These are phyloP conservation scores for Oldenlandia corymbosa DNA, from an alignment of 257 asterid species.

Conservation along the genomic window DNA sequence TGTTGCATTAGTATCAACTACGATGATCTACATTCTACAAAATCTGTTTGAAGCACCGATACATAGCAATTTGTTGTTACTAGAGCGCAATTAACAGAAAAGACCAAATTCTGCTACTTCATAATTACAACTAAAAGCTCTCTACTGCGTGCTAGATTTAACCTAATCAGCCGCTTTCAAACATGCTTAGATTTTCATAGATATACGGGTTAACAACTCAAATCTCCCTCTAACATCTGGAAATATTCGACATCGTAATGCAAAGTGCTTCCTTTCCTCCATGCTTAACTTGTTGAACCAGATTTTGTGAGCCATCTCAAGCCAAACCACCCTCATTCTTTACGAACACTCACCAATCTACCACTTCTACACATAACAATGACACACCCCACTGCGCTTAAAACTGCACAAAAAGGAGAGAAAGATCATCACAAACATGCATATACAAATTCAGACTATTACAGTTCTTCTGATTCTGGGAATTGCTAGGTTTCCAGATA, in stretches of 20 bases:
- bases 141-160: neutral
- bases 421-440: neutral
- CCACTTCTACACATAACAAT: too few relatives aligned
- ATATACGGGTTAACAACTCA: too few relatives aligned
- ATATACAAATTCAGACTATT: neutral
- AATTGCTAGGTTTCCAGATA: neutral
- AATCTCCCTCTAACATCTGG: too few relatives aligned
- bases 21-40: too few relatives aligned
- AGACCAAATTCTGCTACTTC: neutral
- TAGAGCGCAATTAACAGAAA: neutral
- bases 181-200: too few relatives aligned
- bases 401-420: neutral
- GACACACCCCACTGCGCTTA: neutral
- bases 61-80: conserved; percentile 2
- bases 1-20: neutral
- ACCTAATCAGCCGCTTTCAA: too few relatives aligned
- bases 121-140: conserved; percentile 9
- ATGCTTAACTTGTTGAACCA: neutral
- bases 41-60: neutral
- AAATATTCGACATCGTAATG: too few relatives aligned
- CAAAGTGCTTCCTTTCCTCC: neutral
- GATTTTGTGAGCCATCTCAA: neutral
- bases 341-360: neutral
- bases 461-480: neutral
- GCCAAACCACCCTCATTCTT: neutral